A percentile compares a stretch with the other conserved stretches of the same genome.
Evolutionary conservation across 2,329 filamentous ascomycete genomes (phyloP).

Genomic region (Aspergillus pseudoglaucus): DNA sequence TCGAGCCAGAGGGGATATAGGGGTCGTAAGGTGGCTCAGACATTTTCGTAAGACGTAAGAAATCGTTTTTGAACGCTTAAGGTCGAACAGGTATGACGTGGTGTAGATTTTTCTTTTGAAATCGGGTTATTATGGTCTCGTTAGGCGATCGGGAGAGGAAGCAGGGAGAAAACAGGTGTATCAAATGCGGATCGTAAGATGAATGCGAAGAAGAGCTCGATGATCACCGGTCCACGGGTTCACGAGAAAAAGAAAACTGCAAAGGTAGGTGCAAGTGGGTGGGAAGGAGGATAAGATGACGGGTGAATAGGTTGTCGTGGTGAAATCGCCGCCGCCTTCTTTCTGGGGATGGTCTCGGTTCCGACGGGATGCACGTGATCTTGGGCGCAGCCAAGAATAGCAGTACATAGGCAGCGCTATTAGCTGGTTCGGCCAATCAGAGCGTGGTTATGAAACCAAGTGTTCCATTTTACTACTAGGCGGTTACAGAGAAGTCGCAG

Average conservation of each 20-base stretch:
- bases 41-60: slow-evolving; percentile 36
- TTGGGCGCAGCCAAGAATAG: slow-evolving; percentile 3
- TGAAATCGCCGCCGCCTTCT: slow-evolving; percentile 19
- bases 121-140: not conserved
- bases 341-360: slow-evolving; percentile 21
- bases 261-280: slow-evolving; percentile 2
- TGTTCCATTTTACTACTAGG: not conserved
- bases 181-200: not conserved
- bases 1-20: slow-evolving; percentile 68
- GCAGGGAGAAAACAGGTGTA: not conserved
- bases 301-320: slow-evolving; percentile 7
- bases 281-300: slow-evolving; percentile 6
- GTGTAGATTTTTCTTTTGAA: not conserved
- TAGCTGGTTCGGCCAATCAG: slow-evolving; percentile 2
- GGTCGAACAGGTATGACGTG: not conserved
- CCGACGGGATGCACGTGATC: slow-evolving; percentile 21
- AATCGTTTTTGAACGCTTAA: not conserved
- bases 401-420: slow-evolving; percentile 14
- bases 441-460: not conserved
- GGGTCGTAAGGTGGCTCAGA: slow-evolving; percentile 72
- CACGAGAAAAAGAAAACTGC: not conserved
- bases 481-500: not conserved
- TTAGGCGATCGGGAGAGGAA: not conserved
- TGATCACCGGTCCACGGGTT: not conserved
- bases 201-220: not conserved